phyloP scores from a whole-genome alignment of 306 rosid species.

The Prunus campanulata region DNA sequence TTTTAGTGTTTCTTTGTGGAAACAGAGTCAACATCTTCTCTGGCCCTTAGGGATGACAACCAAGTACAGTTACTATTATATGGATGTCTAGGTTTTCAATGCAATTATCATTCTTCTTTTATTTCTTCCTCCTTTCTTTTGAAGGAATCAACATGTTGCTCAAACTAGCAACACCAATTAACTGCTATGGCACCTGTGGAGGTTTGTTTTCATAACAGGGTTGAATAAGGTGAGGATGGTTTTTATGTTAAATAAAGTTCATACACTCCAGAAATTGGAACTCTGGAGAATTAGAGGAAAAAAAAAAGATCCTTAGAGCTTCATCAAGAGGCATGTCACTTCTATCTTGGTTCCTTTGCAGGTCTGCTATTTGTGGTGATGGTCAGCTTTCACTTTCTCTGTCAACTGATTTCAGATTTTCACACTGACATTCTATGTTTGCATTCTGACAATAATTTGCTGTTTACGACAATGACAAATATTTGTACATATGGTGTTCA shows the following conservation, averaged over 20 bases:
- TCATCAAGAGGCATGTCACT: constrained; percentile 68
- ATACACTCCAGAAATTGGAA: constrained; percentile 34
- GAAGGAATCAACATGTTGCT: constrained; percentile 52
- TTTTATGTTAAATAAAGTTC: constrained; percentile 35
- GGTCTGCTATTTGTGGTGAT: constrained; percentile 77
- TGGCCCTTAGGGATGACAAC: constrained; percentile 21
- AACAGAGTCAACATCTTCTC: constrained; percentile 22
- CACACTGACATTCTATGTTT: constrained; percentile 72
- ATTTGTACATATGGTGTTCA: constrained; percentile 21
- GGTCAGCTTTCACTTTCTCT: constrained; percentile 60
- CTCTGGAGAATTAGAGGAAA: constrained; percentile 28
- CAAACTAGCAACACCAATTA: constrained; percentile 45
- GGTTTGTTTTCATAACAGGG: constrained; percentile 39
- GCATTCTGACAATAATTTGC: constrained; percentile 47
- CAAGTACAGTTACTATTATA: constrained; percentile 8
- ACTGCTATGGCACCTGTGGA: constrained; percentile 43
- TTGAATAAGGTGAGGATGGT: constrained; percentile 51
- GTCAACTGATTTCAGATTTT: constrained; percentile 74
- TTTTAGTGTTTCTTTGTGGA: constrained; percentile 7
- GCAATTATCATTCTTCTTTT: constrained; percentile 35
- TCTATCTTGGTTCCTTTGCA: constrained; percentile 91
- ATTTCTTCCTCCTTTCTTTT: constrained; percentile 48
- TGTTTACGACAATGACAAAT: constrained; percentile 25
- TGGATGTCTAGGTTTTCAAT: constrained; percentile 37
- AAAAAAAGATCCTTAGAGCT: constrained; percentile 35